Base-by-base conservation (phyloP, 441 rosid species). In the Pelargonium citronellum region DNA sequence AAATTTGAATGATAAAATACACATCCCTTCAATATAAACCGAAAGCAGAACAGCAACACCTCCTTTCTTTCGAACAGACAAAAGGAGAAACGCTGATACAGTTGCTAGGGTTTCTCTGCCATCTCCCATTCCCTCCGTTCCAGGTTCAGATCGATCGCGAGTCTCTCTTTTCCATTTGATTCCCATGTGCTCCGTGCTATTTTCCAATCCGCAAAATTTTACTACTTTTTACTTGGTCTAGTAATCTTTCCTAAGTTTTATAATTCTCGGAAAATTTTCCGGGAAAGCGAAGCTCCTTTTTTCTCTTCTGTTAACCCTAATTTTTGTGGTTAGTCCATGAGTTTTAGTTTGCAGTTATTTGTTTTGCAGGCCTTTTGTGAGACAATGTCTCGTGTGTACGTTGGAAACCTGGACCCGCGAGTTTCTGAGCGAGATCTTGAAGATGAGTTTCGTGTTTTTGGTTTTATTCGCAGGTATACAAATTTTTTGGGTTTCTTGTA, bases 391-490 rank as follows among this genome's bases (percentile, higher is more conserved):
- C 80, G 90, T 55, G 93, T 91, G 76, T 91, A 89, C 66, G 88
- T 91, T 10, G 96, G 96, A 44, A 89, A 87, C 73, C 55, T 91
- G 82, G 96, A 91, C 57, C 85, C 91, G 53, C 84, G 86, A 8
- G 91, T 88, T 62, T 37, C 83, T 17, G 94, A 89, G 81, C 82
- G 89, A 71, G 94, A 91, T 13, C 91, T 91, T 2, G 97, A 88
- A 81, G 91, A 91, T 64, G 96, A 88, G 78, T 91, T 91, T 80
- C 84, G 85, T 24, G 47, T 82, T 72, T 91, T 78, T 65, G 94
- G 96, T 68, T 90, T 87, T 73, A 86, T 88, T 37, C 80, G 90
- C 79, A 89, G 85, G 97, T 87, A 64, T 57, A 7, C 0, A 16
- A 12, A 17, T 57, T 16, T 16, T 0, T 57, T 13, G 4, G 15